Base-by-base conservation (phyloP, 345 rosid species). In the Gossypium herbaceum region DNA sequence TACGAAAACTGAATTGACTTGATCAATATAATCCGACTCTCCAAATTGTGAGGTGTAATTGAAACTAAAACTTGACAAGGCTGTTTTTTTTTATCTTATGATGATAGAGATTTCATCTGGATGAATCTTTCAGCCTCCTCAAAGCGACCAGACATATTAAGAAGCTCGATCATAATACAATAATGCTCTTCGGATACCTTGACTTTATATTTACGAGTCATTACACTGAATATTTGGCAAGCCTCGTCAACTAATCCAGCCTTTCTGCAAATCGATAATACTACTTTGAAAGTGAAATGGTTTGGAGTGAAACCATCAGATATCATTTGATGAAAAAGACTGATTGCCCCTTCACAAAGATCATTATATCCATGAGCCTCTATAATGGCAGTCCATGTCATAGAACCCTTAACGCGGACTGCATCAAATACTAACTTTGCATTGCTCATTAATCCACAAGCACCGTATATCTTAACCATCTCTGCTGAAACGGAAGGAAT, bases 311-410 rank as follows among this genome's bases (percentile, higher is more conserved):
- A 91, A 69, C 94, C 92, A 50, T 77, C 29, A 24, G 86, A 72
- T 67, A 77, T 74, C 98, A 94, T 94, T 79, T 79, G 63, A 61
- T 88, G 75, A 80, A 89, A 94, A 71, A 81, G 84, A 59, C 74
- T 73, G 52, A 92, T 58, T 78, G 92, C 97, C 29, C 88, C 93
- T 60, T 27, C 45, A 58, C 74, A 80, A 64, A 72, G 79, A 67
- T 76, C 83, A 68, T 79, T 87, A 72, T 61, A 72, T 62, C 92
- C 92, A 67, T 82, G 80, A 12, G 92, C 89, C 54, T 92, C 94
- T 76, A 94, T 81, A 71, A 91, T 85, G 76, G 97, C 91, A 65
- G 97, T 91, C 97, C 98, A 89, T 43, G 88, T 81, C 83, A 87
- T 52, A 27, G 91, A 81, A 60, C 98, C 98, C 87, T 92, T 94